phyloP scores from a whole-genome alignment of 352 stramenopile species.

The Phytopythium oedochilum region DNA sequence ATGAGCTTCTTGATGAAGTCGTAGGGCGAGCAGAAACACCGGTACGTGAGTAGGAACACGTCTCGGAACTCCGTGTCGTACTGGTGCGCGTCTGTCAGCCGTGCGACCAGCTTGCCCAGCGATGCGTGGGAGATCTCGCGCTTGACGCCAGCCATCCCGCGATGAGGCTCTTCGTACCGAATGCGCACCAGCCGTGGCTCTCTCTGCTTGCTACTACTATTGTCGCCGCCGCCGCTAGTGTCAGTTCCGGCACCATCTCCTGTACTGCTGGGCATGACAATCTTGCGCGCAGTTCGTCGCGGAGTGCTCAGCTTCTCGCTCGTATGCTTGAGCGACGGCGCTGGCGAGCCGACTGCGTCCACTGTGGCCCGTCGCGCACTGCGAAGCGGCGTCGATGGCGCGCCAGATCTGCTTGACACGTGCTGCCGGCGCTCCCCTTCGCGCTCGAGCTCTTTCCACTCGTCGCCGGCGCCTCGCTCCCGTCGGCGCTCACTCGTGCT shows the following conservation, averaged over 20 bases:
- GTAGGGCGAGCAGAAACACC: conserved; percentile 77
- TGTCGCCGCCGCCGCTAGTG: conserved; percentile 7
- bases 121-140: conserved; percentile 86
- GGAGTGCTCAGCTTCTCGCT: conserved; percentile 9
- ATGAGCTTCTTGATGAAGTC: conserved; percentile 88
- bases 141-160: conserved; percentile 51
- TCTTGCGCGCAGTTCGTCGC: conserved; percentile 17
- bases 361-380: background rate
- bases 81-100: conserved; percentile 79
- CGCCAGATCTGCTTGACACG: conserved; percentile 1
- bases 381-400: background rate
- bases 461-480: background rate
- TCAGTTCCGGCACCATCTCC: conserved; percentile 5
- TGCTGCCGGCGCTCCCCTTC: conserved; percentile 6
- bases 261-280: conserved; percentile 2
- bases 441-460: background rate
- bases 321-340: background rate
- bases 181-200: conserved; percentile 52
- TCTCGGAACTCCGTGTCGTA: conserved; percentile 86
- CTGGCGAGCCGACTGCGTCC: background rate
- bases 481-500: conserved; percentile 10
- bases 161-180: conserved; percentile 62
- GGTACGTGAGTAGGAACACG: conserved; percentile 80
- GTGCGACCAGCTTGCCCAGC: conserved; percentile 76
- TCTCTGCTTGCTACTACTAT: conserved; percentile 11